Evolutionary conservation across 2,329 filamentous ascomycete species (phyloP).

Genomic region (Arthrobotrys pseudoclavata): DNA sequence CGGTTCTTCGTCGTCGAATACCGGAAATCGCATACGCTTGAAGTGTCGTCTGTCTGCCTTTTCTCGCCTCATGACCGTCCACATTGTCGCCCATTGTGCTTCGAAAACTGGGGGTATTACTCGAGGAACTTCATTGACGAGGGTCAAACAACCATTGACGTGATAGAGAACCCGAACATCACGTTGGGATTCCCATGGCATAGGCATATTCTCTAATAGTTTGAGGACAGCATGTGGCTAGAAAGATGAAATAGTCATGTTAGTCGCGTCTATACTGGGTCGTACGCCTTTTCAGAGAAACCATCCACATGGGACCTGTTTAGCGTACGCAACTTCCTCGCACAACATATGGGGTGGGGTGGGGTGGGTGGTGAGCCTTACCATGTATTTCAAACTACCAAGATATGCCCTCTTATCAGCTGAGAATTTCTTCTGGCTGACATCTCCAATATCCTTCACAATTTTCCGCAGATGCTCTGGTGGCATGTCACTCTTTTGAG

Average conservation of each 20-base stretch:
- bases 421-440: conserved; percentile 99
- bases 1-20: conserved; percentile 98
- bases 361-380: conserved; percentile 52
- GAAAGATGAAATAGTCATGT: conserved; percentile 49
- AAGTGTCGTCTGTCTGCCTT: conserved; percentile 96
- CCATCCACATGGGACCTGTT: conserved; percentile 55
- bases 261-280: conserved; percentile 60
- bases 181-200: conserved; percentile 97
- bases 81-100: conserved; percentile 99
- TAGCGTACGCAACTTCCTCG: conserved; percentile 59
- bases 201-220: conserved; percentile 98
- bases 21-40: conserved; percentile 98
- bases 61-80: conserved; percentile 97
- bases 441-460: conserved; percentile 97
- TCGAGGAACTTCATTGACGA: conserved; percentile 95
- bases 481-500: conserved; percentile 98
- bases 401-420: conserved; percentile 98
- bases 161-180: conserved; percentile 99
- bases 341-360: conserved; percentile 19
- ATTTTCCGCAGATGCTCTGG: conserved; percentile 98
- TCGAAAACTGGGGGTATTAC: conserved; percentile 99
- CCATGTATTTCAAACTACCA: conserved; percentile 97
- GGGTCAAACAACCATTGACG: conserved; percentile 94
- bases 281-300: conserved; percentile 52
- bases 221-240: conserved; percentile 93